Percentiles rank a stretch among this genome's conserved stretches.
These are phyloP conservation scores for Vigna unguiculata DNA, from an alignment of 306 rosid species.

Conservation along the genomic window DNA sequence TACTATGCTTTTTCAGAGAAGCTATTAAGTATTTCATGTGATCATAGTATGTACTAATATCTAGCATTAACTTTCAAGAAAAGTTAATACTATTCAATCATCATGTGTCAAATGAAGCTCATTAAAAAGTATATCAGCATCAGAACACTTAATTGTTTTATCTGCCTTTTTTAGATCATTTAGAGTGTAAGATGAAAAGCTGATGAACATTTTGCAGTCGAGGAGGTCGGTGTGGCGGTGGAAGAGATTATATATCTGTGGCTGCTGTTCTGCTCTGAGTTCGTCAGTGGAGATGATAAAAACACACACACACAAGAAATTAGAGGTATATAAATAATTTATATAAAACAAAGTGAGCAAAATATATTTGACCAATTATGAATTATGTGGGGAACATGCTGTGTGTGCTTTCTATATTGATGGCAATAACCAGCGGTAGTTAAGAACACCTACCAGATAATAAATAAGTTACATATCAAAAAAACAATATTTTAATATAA, in stretches of 20 bases:
- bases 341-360: background rate
- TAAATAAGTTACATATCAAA: background rate
- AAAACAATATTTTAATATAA: too few species aligned
- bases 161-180: too few species aligned
- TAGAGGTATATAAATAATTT: background rate
- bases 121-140: too few species aligned
- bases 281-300: background rate
- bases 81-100: background rate
- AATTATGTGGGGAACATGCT: background rate
- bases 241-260: constrained; percentile 1
- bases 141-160: too few species aligned
- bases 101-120: background rate
- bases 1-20: background rate
- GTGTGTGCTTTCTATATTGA: background rate
- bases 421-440: background rate
- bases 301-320: background rate
- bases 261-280: background rate
- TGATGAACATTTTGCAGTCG: background rate
- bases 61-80: too few species aligned
- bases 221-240: background rate
- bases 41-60: too few species aligned
- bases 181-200: background rate
- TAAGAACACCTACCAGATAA: background rate
- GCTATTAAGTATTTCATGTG: too few species aligned
- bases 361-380: background rate